A percentile compares a stretch with the other conserved stretches of the same genome.
phyloP scores from a whole-genome alignment of 495 filamentous ascomycete genomes.

The Penicillium flavigenum region DNA sequence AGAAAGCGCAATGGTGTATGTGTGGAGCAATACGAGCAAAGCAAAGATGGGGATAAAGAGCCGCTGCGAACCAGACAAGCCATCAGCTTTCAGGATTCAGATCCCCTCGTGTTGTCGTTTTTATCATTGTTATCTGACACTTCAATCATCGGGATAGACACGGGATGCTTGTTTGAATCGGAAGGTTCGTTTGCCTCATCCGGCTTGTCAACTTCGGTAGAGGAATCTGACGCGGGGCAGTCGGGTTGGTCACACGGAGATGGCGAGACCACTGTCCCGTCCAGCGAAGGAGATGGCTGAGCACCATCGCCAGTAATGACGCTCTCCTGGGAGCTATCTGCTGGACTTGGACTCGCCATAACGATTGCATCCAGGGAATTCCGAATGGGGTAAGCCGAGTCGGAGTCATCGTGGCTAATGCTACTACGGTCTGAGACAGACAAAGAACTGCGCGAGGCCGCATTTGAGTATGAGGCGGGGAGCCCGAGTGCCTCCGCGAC shows the following conservation, averaged over 20 bases:
- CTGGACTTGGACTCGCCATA: conserved; percentile 36
- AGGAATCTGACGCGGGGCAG: neutral
- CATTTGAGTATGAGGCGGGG: conserved; percentile 41
- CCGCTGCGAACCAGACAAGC: neutral
- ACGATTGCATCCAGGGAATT: conserved; percentile 33
- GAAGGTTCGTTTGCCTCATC: neutral
- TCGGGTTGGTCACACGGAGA: conserved; percentile 13
- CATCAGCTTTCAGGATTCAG: conserved; percentile 8
- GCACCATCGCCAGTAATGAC: conserved; percentile 16
- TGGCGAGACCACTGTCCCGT: conserved; percentile 3
- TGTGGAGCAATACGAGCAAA: neutral
- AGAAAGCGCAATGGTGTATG: neutral
- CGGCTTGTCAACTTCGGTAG: conserved; percentile 8
- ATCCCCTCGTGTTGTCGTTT: neutral
- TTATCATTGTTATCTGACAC: conserved; percentile 23
- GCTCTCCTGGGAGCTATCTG: conserved; percentile 44
- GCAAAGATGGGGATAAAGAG: neutral
- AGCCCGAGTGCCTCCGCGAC: conserved; percentile 71
- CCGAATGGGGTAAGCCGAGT: conserved; percentile 26
- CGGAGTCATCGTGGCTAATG: conserved; percentile 35
- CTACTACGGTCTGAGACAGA: conserved; percentile 49
- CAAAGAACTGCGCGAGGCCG: conserved; percentile 48
- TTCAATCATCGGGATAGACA: conserved; percentile 28
- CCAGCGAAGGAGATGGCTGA: conserved; percentile 14
- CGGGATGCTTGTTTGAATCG: neutral